Percentiles rank a stretch among this genome's conserved stretches.
Evolutionary conservation across 768 basidiomycete genomes (phyloP).

Genomic region (Amanita molliuscula): DNA sequence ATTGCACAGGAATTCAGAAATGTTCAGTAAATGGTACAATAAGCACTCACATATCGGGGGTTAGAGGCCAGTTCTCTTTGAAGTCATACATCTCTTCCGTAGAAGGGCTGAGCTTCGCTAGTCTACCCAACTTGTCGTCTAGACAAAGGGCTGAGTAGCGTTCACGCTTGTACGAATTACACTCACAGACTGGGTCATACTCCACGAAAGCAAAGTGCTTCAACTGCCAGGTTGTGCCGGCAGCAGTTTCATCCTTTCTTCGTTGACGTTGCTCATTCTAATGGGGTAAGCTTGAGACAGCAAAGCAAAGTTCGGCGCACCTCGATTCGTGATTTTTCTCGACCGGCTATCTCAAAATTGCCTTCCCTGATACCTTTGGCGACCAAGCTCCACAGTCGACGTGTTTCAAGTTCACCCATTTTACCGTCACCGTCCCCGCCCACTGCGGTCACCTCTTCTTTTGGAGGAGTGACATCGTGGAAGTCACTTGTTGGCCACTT

Average conservation of each 20-base stretch:
- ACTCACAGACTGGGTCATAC: conserved; percentile 65
- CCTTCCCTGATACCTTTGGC: conserved; percentile 86
- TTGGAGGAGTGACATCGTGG: conserved; percentile 64
- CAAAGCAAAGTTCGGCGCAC: conserved; percentile 24
- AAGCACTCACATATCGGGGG: background rate
- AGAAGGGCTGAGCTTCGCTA: conserved; percentile 52
- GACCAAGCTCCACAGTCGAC: conserved; percentile 76
- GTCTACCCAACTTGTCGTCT: conserved; percentile 59
- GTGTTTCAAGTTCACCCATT: conserved; percentile 80
- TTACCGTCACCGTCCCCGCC: conserved; percentile 42
- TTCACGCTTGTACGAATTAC: background rate
- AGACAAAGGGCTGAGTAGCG: conserved; percentile 1
- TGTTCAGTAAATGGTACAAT: background rate
- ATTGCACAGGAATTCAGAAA: background rate
- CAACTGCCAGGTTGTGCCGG: conserved; percentile 62
- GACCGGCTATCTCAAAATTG: conserved; percentile 85
- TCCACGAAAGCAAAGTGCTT: conserved; percentile 70
- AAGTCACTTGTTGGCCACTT: conserved; percentile 37
- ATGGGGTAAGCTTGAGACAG: conserved; percentile 2
- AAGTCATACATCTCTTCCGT: conserved; percentile 75
- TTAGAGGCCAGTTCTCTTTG: conserved; percentile 46
- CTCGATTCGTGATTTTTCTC: conserved; percentile 88
- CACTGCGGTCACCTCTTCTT: conserved; percentile 66
- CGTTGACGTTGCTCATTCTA: conserved; percentile 90
- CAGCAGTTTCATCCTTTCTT: conserved; percentile 71